phyloP scores from a whole-genome alignment of 1,284 basidiomycete genomes.

The Stygiomarasmius scandens region DNA sequence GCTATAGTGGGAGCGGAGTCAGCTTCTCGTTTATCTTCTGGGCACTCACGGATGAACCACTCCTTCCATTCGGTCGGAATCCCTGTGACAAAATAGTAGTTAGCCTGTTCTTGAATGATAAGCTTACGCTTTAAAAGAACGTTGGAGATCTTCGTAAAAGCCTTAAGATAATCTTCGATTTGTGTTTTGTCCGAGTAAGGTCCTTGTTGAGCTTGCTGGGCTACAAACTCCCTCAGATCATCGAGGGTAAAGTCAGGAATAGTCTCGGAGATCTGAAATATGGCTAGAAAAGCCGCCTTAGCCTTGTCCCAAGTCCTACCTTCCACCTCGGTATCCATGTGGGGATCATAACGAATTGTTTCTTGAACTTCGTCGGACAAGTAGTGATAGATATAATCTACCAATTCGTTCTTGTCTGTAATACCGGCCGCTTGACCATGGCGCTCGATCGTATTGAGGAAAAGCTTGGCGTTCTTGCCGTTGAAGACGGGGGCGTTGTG shows the following conservation, averaged over 20 bases:
- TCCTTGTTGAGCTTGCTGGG: slow-evolving; percentile 2
- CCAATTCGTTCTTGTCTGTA: slow-evolving; percentile 7
- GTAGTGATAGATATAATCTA: slow-evolving; percentile 15
- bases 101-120: slow-evolving; percentile 5
- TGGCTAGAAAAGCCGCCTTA: not conserved
- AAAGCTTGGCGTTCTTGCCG: too few relatives aligned
- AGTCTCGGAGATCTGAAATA: slow-evolving; percentile 9
- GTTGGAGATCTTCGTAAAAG: slow-evolving; percentile 12
- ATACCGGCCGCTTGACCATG: slow-evolving; percentile 9
- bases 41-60: slow-evolving; percentile 16
- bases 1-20: slow-evolving; percentile 10
- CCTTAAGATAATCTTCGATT: slow-evolving; percentile 14
- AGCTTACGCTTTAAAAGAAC: slow-evolving; percentile 13
- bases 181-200: slow-evolving; percentile 1
- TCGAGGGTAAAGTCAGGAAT: slow-evolving; percentile 5
- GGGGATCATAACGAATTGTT: slow-evolving; percentile 1
- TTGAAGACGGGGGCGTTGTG: too few relatives aligned
- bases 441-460: too few relatives aligned
- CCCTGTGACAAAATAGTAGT: slow-evolving; percentile 16
- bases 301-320: slow-evolving; percentile 9
- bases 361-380: slow-evolving; percentile 14
- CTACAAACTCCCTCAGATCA: slow-evolving; percentile 10
- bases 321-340: slow-evolving; percentile 8
- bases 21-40: slow-evolving; percentile 6
- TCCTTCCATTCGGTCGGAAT: slow-evolving; percentile 13